These are phyloP conservation scores for Suhomyces anneliseae DNA, from an alignment of 1,139 yeast genomes.

Conservation along the genomic window DNA sequence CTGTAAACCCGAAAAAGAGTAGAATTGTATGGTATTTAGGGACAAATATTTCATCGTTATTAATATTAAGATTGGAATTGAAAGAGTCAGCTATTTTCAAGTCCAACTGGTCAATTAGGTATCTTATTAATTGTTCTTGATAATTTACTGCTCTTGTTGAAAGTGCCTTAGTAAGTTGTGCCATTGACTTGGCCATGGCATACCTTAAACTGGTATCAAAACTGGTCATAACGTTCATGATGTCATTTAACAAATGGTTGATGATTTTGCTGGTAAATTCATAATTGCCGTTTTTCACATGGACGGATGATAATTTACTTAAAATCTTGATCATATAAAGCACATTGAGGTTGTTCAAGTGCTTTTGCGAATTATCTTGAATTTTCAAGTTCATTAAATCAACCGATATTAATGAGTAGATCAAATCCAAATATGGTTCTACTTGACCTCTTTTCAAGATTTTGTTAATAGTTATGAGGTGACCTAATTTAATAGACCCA, in stretches of 20 bases:
- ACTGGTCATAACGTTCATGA: constrained; percentile 24
- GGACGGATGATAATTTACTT: constrained; percentile 28
- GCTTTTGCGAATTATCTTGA: constrained; percentile 9
- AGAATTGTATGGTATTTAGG: constrained; percentile 38
- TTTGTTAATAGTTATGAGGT: constrained; percentile 39
- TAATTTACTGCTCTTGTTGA: constrained; percentile 31
- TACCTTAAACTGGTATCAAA: constrained; percentile 38
- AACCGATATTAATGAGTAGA: constrained; percentile 18
- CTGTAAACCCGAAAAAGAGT: constrained; percentile 36
- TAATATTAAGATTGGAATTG: constrained; percentile 17
- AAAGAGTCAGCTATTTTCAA: constrained; percentile 9
- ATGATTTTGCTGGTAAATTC: constrained; percentile 23
- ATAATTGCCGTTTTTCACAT: constrained; percentile 18
- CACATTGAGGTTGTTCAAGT: constrained; percentile 24
- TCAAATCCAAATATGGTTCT: constrained; percentile 11
- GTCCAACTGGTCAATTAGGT: constrained; percentile 28
- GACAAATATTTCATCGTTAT: constrained; percentile 23
- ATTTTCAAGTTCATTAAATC: constrained; percentile 13
- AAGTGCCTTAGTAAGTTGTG: constrained; percentile 23
- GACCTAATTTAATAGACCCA: constrained; percentile 31
- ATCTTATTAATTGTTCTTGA: constrained; percentile 32
- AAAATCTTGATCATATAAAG: constrained; percentile 37
- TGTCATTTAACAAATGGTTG: constrained; percentile 30
- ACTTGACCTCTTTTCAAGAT: constrained; percentile 28
- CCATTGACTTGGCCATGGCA: constrained; percentile 38